Base-by-base conservation (phyloP, 805 yeast genomes). In the Suhomyces emberorum region DNA sequence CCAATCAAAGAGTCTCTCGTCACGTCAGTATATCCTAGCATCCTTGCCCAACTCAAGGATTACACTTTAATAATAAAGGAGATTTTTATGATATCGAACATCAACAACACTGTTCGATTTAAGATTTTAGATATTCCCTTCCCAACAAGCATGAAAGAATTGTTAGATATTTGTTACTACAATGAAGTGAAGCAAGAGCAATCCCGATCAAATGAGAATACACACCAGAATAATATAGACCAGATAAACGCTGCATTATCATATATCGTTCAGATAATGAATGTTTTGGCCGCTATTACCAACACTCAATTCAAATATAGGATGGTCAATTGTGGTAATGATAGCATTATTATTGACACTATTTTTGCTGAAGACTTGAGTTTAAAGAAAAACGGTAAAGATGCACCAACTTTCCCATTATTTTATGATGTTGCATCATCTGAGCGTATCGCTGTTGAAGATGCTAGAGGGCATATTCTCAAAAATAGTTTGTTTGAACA, bases 71-170 rank as follows among this genome's bases (percentile, higher is more conserved):
- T 46, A 2, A 36, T 65, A 10, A 44, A 37, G 29, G 57, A 57
- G 23, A 50, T 58, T 4, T 43, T 62, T 19, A 47, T 51, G 7
- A 62, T 67, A n/a, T 56, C 47, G 6, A 50, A 52, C 34, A 41
- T 44, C 6, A 45, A 47, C 22, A 39, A 47, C 16, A 31, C 59
- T 2, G 45, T 55, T n/a, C 49, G 46, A 7, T 57, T 61, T 35
- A 46, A 48, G 19, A 63, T 68, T 3, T 33, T 55, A 39, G 69
- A 63, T 0, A 42, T 64, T 5, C 65, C 61, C 32, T 62, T 67
- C 34, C 72, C 72, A 1, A 35, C 55, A 3, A 51, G 51, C 26
- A 54, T 55, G 15, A 49, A 49, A 19, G 64, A 63, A 20, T 33
- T 67, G 10, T 47, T 64, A 7, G 46, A 51, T 15, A 43, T 48